A percentile compares a stretch with the other conserved stretches of the same genome.
phyloP scores from a whole-genome alignment of 1,139 yeast genomes.

The Yamadazyma diddensiae region DNA sequence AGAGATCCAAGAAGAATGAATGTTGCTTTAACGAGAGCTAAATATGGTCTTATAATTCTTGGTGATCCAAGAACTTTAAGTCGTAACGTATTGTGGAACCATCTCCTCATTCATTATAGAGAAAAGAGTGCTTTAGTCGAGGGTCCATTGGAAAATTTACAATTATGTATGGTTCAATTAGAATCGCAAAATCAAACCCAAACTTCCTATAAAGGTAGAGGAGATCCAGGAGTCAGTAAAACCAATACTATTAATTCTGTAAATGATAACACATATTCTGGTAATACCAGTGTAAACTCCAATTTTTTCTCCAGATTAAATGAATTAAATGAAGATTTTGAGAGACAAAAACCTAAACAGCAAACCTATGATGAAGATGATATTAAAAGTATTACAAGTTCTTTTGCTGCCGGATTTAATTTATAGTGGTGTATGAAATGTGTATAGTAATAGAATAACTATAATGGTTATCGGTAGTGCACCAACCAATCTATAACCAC shows the following conservation, averaged over 20 bases:
- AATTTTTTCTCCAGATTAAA: conserved; percentile 44
- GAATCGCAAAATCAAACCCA: conserved; percentile 5
- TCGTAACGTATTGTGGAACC: conserved; percentile 75
- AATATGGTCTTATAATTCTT: conserved; percentile 74
- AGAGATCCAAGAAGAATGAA: conserved; percentile 88
- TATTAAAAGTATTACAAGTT: conserved; percentile 42
- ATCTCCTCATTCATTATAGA: conserved; percentile 71
- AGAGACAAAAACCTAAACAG: conserved; percentile 19
- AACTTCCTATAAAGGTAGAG: neutral
- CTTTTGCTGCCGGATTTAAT: conserved; percentile 43
- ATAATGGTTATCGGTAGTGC: neutral
- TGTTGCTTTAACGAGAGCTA: conserved; percentile 91
- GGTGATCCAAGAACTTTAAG: conserved; percentile 85
- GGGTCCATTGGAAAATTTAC: conserved; percentile 83
- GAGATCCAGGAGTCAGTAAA: neutral
- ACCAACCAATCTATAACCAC: conserved; percentile 1
- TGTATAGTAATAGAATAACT: neutral
- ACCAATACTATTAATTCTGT: conserved; percentile 3
- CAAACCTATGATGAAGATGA: conserved; percentile 42
- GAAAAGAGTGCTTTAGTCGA: conserved; percentile 88
- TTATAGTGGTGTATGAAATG: conserved; percentile 1
- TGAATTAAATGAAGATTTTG: conserved; percentile 22
- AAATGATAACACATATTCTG: neutral
- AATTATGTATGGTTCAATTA: conserved; percentile 66
- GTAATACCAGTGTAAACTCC: conserved; percentile 24